These are phyloP conservation scores for Hemisphaericaspora subhashii DNA, from an alignment of 1,139 yeast genomes.

Conservation along the genomic window DNA sequence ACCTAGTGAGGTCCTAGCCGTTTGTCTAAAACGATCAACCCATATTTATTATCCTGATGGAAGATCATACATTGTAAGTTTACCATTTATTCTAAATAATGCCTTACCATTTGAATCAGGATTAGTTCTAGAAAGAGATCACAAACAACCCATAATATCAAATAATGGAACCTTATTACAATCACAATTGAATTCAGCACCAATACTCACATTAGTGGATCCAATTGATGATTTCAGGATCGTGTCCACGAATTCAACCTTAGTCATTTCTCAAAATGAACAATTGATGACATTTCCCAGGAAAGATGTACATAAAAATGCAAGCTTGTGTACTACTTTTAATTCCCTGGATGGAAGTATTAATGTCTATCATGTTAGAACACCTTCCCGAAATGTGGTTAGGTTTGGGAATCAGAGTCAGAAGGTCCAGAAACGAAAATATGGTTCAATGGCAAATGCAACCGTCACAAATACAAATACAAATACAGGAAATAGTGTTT, in stretches of 20 bases:
- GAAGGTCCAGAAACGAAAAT: not conserved
- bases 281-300: slow-evolving; percentile 53
- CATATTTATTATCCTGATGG: slow-evolving; percentile 62
- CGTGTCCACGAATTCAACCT: slow-evolving; percentile 68
- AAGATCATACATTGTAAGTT: slow-evolving; percentile 53
- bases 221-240: slow-evolving; percentile 70
- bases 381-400: slow-evolving; percentile 30
- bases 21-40: slow-evolving; percentile 51
- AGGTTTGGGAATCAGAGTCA: slow-evolving; percentile 8
- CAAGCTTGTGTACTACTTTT: slow-evolving; percentile 54
- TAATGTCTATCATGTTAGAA: slow-evolving; percentile 51
- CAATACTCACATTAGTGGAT: slow-evolving; percentile 63
- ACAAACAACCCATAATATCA: slow-evolving; percentile 10
- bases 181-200: slow-evolving; percentile 30
- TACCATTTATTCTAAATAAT: slow-evolving; percentile 59
- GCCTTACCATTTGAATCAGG: slow-evolving; percentile 68
- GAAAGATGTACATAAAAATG: slow-evolving; percentile 28
- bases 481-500: slow-evolving; percentile 5
- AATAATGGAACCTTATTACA: slow-evolving; percentile 1
- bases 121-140: slow-evolving; percentile 55
- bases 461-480: slow-evolving; percentile 12
- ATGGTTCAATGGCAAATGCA: slow-evolving; percentile 4
- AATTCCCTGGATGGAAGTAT: slow-evolving; percentile 45
- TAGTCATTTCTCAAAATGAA: slow-evolving; percentile 62
- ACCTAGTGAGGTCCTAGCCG: slow-evolving; percentile 30